These are phyloP conservation scores for Lichtheimia hyalospora DNA, from an alignment of 371 early-diverging fungal species.

Conservation along the genomic window DNA sequence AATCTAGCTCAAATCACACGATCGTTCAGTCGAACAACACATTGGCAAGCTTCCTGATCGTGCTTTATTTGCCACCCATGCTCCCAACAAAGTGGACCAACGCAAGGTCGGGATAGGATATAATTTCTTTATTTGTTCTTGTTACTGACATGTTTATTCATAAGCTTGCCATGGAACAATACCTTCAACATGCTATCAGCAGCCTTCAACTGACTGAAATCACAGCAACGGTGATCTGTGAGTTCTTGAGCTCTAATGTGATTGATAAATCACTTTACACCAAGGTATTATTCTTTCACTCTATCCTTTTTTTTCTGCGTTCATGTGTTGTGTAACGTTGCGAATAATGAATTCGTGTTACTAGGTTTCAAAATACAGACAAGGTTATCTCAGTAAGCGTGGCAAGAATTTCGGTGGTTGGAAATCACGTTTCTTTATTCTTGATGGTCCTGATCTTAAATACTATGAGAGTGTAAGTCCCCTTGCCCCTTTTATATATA, in stretches of 20 bases:
- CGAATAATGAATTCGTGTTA: slow-evolving; percentile 58
- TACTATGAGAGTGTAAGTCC: slow-evolving; percentile 65
- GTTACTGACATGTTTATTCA: too few relatives aligned
- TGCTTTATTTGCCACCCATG: slow-evolving; percentile 65
- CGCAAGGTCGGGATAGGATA: slow-evolving; percentile 44
- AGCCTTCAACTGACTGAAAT: slow-evolving; percentile 42
- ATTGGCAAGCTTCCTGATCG: slow-evolving; percentile 80
- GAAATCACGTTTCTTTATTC: slow-evolving; percentile 78
- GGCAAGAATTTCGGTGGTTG: slow-evolving; percentile 89
- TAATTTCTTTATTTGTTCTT: too few relatives aligned
- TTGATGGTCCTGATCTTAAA: slow-evolving; percentile 60
- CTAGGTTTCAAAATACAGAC: slow-evolving; percentile 45
- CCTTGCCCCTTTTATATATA: slow-evolving; percentile 32
- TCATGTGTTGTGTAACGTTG: too few relatives aligned
- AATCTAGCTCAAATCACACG: slow-evolving; percentile 29
- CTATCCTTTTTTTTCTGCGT: slow-evolving; percentile 45
- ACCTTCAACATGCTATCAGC: slow-evolving; percentile 56
- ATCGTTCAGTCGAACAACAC: slow-evolving; percentile 39
- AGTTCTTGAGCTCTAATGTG: slow-evolving; percentile 69
- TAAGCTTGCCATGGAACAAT: slow-evolving; percentile 28
- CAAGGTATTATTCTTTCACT: slow-evolving; percentile 56
- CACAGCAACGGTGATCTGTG: slow-evolving; percentile 62
- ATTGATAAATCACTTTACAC: slow-evolving; percentile 31
- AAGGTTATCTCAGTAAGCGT: slow-evolving; percentile 84
- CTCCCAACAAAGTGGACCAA: slow-evolving; percentile 70